A percentile compares a stretch with the other conserved stretches of the same genome.
Conservation (phyloP, 352 stramenopile species). For the Phytophthora foliorum region DNA sequence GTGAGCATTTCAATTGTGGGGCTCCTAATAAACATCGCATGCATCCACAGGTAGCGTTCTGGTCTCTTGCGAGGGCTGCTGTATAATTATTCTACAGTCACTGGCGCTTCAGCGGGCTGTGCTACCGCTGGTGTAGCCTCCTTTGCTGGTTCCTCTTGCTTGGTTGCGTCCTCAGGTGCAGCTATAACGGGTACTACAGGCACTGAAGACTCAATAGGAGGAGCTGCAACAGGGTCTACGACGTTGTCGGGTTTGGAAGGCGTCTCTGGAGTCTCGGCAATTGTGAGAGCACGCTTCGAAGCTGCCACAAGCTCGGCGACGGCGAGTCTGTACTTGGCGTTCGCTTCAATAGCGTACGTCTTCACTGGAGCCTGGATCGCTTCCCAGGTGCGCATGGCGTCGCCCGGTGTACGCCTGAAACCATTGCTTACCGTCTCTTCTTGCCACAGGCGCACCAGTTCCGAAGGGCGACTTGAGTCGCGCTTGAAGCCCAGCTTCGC, state of each 20-base stretch:
- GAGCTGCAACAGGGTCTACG: neutral
- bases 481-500: conserved; percentile 67
- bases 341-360: conserved; percentile 78
- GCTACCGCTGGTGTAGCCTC: neutral
- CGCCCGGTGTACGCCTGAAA: conserved; percentile 42
- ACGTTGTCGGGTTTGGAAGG: conserved; percentile 16
- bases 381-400: conserved; percentile 82
- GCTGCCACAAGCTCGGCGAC: conserved; percentile 56
- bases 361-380: conserved; percentile 75
- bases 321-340: conserved; percentile 69
- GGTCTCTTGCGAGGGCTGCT: neutral
- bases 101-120: neutral
- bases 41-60: conserved; percentile 16
- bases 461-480: conserved; percentile 44
- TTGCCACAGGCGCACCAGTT: conserved; percentile 75
- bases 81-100: conserved; percentile 1
- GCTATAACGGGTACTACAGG: neutral
- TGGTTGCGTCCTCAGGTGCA: conserved; percentile 1
- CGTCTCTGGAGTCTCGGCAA: conserved; percentile 14
- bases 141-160: conserved; percentile 16
- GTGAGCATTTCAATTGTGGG: conserved; percentile 10
- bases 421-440: conserved; percentile 64
- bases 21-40: conserved; percentile 33
- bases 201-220: neutral
- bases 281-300: conserved; percentile 39